Evolutionary conservation across 1,284 basidiomycete genomes (phyloP).

Genomic region (Austropuccinia psidii): DNA sequence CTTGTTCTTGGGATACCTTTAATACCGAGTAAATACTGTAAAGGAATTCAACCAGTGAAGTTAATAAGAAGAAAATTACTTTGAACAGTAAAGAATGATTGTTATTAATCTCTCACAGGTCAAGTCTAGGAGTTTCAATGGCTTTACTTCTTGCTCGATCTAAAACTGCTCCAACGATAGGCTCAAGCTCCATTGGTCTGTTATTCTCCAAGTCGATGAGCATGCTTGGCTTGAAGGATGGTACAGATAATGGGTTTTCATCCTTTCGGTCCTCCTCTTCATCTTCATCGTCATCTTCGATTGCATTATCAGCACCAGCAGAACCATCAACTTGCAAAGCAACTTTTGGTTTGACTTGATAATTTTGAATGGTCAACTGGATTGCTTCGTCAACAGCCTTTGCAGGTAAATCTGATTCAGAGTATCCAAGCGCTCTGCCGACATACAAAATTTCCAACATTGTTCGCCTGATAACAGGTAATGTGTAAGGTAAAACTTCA

Average conservation of each 20-base stretch:
- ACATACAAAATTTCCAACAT: conserved; percentile 50
- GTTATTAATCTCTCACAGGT: conserved; percentile 4
- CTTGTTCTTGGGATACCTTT: conserved; percentile 29
- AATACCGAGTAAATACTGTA: conserved; percentile 32
- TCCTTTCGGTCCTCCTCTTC: neutral
- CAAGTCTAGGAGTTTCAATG: conserved; percentile 33
- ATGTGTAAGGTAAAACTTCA: conserved; percentile 46
- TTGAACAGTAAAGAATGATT: neutral
- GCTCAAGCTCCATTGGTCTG: conserved; percentile 32
- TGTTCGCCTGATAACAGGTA: conserved; percentile 47
- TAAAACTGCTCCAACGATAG: conserved; percentile 26
- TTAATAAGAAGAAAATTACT: too few species aligned
- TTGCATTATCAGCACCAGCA: neutral
- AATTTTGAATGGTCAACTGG: conserved; percentile 9
- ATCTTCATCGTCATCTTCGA: conserved; percentile 16
- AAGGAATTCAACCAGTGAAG: neutral
- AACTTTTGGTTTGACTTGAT: neutral
- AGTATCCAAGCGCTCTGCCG: conserved; percentile 45
- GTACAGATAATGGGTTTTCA: neutral
- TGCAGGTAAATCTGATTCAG: conserved; percentile 17
- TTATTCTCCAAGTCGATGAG: conserved; percentile 31
- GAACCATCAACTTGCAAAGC: too few species aligned
- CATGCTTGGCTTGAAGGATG: conserved; percentile 23
- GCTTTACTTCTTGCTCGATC: conserved; percentile 29
- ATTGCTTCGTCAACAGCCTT: conserved; percentile 31